phyloP scores from a whole-genome alignment of 2,329 filamentous ascomycete species.

The Alternaria novae-zelandiae region DNA sequence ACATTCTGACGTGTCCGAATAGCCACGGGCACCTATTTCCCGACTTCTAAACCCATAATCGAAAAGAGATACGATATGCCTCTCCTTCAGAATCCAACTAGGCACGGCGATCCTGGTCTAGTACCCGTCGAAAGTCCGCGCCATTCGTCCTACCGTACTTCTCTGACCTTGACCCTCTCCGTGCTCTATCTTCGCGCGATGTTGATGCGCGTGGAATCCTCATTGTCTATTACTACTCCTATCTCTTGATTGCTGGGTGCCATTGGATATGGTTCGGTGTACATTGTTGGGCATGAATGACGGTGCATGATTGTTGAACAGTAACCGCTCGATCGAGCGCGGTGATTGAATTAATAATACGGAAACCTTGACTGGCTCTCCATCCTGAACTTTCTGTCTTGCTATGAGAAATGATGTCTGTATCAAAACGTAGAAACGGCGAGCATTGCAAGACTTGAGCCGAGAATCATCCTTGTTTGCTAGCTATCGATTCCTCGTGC shows the following conservation, averaged over 20 bases:
- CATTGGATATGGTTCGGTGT: background rate
- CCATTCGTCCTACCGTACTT: conserved; percentile 3
- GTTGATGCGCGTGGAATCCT: background rate
- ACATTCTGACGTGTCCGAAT: conserved; percentile 41
- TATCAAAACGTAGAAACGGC: background rate
- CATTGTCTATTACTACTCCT: background rate
- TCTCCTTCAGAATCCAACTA: conserved; percentile 8
- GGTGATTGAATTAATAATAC: background rate
- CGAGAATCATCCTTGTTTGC: background rate
- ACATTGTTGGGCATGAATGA: background rate
- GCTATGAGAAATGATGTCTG: background rate
- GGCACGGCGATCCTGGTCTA: conserved; percentile 12
- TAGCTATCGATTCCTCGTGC: background rate
- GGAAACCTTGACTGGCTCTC: background rate
- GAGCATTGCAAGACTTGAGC: conserved; percentile 4
- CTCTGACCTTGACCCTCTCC: conserved; percentile 1
- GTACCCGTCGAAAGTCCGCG: conserved; percentile 11
- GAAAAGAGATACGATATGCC: conserved; percentile 6
- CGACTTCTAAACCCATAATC: conserved; percentile 35
- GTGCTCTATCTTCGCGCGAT: background rate
- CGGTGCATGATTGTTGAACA: background rate
- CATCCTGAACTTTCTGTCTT: background rate
- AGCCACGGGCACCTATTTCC: conserved; percentile 45
- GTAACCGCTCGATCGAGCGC: background rate
- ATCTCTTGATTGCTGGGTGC: background rate